Conservation (phyloP, 805 yeast genomes). For the Clavispora fructus region DNA sequence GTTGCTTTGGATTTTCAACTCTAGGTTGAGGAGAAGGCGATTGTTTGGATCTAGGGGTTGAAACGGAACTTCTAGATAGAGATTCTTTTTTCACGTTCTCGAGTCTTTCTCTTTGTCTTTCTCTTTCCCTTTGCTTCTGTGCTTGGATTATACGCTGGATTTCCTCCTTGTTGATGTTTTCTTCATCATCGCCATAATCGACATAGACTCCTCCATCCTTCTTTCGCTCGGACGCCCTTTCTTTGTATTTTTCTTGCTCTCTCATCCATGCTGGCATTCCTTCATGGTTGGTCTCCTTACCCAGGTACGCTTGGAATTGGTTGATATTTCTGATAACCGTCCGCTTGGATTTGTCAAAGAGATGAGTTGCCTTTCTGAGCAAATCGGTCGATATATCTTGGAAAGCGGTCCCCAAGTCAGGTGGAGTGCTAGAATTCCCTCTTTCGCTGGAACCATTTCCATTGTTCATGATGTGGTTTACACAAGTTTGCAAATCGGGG, state of each 20-base stretch:
- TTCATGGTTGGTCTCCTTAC: constrained; percentile 9
- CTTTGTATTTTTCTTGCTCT: constrained; percentile 46
- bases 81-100: neutral
- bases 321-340: constrained; percentile 60
- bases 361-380: constrained; percentile 53
- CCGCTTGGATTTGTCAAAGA: constrained; percentile 54
- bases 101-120: constrained; percentile 22
- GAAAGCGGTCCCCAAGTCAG: constrained; percentile 28
- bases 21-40: neutral
- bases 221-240: constrained; percentile 29
- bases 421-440: constrained; percentile 10
- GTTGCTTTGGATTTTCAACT: constrained; percentile 6
- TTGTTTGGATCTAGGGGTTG: neutral
- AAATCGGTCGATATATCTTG: constrained; percentile 53
- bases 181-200: constrained; percentile 45
- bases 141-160: constrained; percentile 33
- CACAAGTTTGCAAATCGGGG: constrained; percentile 57
- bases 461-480: constrained; percentile 56
- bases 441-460: neutral
- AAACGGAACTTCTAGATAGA: neutral
- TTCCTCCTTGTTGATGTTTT: constrained; percentile 40
- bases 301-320: constrained; percentile 37
- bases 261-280: constrained; percentile 73
- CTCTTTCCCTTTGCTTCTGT: constrained; percentile 35
- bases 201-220: constrained; percentile 31